Evolutionary conservation across 345 rosid species (phyloP).

Genomic region (Anacardium occidentale): DNA sequence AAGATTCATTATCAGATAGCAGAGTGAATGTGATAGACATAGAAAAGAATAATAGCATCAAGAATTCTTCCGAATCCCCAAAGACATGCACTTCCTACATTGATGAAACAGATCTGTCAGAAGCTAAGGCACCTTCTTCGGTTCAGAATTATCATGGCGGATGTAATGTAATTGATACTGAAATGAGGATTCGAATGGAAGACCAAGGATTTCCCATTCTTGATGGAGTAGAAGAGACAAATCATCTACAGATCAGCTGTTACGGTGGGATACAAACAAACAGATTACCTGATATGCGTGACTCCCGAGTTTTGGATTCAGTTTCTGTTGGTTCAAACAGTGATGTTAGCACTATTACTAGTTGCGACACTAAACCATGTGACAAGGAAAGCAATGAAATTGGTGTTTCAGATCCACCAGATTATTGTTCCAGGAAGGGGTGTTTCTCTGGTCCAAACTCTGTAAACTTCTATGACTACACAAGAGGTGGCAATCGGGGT

Average conservation of each 20-base stretch:
- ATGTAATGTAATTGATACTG: slow-evolving; percentile 17
- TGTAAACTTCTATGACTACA: slow-evolving; percentile 19
- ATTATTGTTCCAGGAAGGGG: slow-evolving; percentile 16
- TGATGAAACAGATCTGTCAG: slow-evolving; percentile 24
- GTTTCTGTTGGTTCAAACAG: slow-evolving; percentile 32
- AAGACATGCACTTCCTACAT: slow-evolving; percentile 14
- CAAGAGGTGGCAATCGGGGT: slow-evolving; percentile 15
- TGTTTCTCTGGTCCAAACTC: slow-evolving; percentile 12
- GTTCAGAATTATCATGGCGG: slow-evolving; percentile 11
- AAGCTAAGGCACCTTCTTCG: slow-evolving; percentile 14
- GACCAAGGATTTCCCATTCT: slow-evolving; percentile 10
- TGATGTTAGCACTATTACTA: slow-evolving; percentile 21
- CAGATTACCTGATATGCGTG: slow-evolving; percentile 22
- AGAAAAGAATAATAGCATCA: slow-evolving; percentile 5
- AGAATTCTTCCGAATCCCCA: slow-evolving; percentile 13
- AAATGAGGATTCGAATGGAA: slow-evolving; percentile 17
- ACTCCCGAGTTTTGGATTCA: slow-evolving; percentile 28
- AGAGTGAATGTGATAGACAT: slow-evolving; percentile 16
- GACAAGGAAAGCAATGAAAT: slow-evolving; percentile 8
- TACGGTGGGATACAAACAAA: slow-evolving; percentile 13
- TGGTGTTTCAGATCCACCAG: slow-evolving; percentile 22
- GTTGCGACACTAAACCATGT: slow-evolving; percentile 17
- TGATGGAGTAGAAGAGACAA: slow-evolving; percentile 14
- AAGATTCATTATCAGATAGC: slow-evolving; percentile 25
- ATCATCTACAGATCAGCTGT: slow-evolving; percentile 8